These are phyloP conservation scores for Gossypium anomalum DNA, from an alignment of 345 rosid genomes.

Conservation along the genomic window DNA sequence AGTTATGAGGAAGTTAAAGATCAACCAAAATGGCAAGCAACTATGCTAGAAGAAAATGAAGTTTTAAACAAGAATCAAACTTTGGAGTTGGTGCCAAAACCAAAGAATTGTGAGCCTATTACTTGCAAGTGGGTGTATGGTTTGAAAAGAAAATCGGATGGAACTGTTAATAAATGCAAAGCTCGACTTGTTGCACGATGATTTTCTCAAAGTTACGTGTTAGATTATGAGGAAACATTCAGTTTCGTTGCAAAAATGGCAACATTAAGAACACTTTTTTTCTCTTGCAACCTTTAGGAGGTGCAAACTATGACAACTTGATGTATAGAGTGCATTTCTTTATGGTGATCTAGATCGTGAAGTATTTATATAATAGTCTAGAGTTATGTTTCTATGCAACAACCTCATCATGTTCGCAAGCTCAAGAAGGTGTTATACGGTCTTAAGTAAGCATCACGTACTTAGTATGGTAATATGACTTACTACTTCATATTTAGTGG, in stretches of 20 bases:
- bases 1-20: neutral
- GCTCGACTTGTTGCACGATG: neutral
- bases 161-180: neutral
- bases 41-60: neutral
- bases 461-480: constrained; percentile 1
- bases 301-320: constrained; percentile 3
- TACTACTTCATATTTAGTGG: neutral
- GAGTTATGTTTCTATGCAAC: neutral
- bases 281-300: neutral
- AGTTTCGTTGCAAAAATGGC: neutral
- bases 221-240: neutral
- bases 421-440: neutral
- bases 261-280: neutral
- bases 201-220: neutral
- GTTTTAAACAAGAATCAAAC: neutral
- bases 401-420: neutral
- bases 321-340: constrained; percentile 1
- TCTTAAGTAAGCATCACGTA: neutral
- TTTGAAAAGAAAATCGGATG: neutral
- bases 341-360: neutral
- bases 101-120: neutral
- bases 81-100: neutral
- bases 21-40: neutral
- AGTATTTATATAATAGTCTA: neutral
- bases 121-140: neutral